These are phyloP conservation scores for Erodium moschatum DNA, from an alignment of 441 rosid genomes.

Conservation along the genomic window DNA sequence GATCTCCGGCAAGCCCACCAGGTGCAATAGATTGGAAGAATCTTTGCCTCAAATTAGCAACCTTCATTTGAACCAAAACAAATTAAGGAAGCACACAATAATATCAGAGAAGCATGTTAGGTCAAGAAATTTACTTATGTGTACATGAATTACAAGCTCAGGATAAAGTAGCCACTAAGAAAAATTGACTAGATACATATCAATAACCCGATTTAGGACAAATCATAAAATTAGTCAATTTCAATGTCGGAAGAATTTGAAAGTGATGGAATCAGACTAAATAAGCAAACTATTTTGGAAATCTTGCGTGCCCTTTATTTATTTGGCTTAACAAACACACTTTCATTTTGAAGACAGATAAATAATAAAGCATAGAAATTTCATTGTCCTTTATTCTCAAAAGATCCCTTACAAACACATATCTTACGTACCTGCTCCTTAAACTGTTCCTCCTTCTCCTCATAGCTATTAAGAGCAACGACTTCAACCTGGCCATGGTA, in stretches of 20 bases:
- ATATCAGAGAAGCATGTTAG: slow-evolving; percentile 6
- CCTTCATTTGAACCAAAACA: slow-evolving; percentile 35
- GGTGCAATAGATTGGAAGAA: slow-evolving; percentile 91
- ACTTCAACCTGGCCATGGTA: slow-evolving; percentile 71
- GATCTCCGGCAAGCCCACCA: slow-evolving; percentile 99
- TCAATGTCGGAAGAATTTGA: background rate
- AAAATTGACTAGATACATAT: background rate
- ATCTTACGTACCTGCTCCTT: slow-evolving; percentile 58
- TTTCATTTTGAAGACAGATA: background rate
- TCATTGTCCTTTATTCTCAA: background rate
- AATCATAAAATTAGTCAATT: background rate
- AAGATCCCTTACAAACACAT: background rate
- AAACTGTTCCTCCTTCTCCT: slow-evolving; percentile 96
- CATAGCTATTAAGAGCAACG: slow-evolving; percentile 92
- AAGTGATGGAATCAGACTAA: background rate
- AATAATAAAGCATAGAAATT: background rate
- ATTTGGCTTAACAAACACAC: background rate
- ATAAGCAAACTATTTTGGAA: background rate
- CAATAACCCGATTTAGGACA: slow-evolving; percentile 3
- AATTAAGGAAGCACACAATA: slow-evolving; percentile 1
- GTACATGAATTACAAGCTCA: slow-evolving; percentile 3
- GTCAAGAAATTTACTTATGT: slow-evolving; percentile 8
- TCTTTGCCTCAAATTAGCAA: slow-evolving; percentile 71
- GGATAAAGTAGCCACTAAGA: too few relatives aligned
- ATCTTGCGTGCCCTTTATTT: background rate